phyloP scores from a whole-genome alignment of 2,329 filamentous ascomycete species.

The Scedosporium apiospermum region DNA sequence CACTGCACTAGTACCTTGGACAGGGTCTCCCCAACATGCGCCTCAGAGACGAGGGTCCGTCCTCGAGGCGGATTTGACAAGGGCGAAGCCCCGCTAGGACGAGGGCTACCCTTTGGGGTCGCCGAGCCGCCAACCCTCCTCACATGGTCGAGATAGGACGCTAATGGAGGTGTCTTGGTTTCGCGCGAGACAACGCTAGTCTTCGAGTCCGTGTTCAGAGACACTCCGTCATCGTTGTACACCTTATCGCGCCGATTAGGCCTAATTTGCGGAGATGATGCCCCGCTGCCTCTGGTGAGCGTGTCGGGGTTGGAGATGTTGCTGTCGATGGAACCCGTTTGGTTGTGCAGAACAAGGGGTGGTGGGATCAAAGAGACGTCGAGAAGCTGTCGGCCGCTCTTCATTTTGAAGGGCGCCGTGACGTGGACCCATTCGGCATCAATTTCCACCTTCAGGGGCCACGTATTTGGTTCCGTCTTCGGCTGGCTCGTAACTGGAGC shows the following conservation, averaged over 20 bases:
- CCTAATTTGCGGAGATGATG: neutral
- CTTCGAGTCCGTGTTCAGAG: neutral
- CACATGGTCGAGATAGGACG: constrained; percentile 5
- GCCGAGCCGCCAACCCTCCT: constrained; percentile 9
- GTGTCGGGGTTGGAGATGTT: neutral
- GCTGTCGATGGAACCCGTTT: neutral
- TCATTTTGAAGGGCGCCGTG: neutral
- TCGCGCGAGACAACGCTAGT: constrained; percentile 3
- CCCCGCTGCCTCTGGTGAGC: neutral
- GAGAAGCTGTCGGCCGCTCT: neutral
- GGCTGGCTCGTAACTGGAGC: neutral
- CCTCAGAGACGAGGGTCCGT: neutral
- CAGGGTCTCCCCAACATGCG: constrained; percentile 26
- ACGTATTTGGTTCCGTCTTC: neutral
- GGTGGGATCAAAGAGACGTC: neutral
- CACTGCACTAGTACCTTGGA: constrained; percentile 59
- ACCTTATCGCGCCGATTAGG: neutral
- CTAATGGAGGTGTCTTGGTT: constrained; percentile 8
- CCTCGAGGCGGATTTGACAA: constrained; percentile 5
- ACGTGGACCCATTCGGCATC: neutral
- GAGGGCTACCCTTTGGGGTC: neutral
- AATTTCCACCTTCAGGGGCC: neutral
- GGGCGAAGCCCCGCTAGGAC: constrained; percentile 2
- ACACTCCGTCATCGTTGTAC: neutral
- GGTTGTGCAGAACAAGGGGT: neutral